Base-by-base conservation (phyloP, 441 rosid genomes). In the Populus hybrid region DNA sequence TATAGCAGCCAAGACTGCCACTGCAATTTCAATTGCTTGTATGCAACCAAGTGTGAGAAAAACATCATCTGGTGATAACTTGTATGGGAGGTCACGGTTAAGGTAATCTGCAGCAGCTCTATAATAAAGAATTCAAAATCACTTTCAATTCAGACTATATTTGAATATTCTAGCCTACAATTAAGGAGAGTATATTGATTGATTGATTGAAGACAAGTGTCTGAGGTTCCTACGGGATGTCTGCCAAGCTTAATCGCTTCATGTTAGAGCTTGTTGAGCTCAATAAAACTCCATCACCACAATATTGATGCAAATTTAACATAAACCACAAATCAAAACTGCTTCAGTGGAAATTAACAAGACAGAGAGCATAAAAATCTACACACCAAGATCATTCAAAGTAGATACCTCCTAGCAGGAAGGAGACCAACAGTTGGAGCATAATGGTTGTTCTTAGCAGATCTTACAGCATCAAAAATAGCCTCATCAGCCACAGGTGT, bases 71-170 rank as follows among this genome's bases (percentile, higher is more conserved):
- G 89, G 84, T 6, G 90, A 87, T 80, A 91, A 78, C 72, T 83
- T 35, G 83, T 86, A 84, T 2, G 92, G 89, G 8, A 91, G 88
- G 72, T 86, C 91, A 1, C 30, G 81, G 0, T 81, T 88, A 3
- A 93, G 89, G 81, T 89, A 85, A 53, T 87, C 91, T 30, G 95
- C 92, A 76, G 89, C 82, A 20, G 90, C 92, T 83, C 95, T 90
- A 61, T 71, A 1, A 57, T 57, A 57, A 16, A 59, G 24, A 59
- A 18, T 40, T 40, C 50, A 40, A 40, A 40, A 10, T 40, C 16
- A 40, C 50, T 10, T 40, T 40, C 50, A 40, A 10, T 40, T 38
- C 42, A 9, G 42, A 38, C 11, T 38, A 38, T 38, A 38, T 38
- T 38, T 38, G 42, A 38, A 38, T 38, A 38, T 38, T 38, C 0